A percentile compares a stretch with the other conserved stretches of the same genome.
Evolutionary conservation across 345 rosid species (phyloP).

Genomic region (Geranium rotundifolium): DNA sequence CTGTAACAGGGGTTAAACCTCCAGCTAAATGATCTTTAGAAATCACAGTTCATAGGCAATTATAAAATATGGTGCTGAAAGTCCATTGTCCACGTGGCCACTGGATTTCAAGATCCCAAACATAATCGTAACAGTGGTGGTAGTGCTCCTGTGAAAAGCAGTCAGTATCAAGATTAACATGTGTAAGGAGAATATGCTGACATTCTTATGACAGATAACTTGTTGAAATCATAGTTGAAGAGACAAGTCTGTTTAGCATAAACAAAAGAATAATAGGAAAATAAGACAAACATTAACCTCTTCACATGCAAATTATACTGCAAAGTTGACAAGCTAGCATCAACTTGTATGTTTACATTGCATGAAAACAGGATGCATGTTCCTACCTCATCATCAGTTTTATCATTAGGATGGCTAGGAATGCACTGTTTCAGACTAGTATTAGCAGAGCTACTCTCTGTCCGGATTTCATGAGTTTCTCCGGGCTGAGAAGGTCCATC

Average conservation of each 20-base stretch:
- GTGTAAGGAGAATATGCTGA: neutral
- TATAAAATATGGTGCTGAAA: neutral
- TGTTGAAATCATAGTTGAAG: neutral
- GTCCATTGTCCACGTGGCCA: no score
- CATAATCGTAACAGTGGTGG: no score
- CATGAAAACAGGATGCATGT: conserved; percentile 4
- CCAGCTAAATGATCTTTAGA: no score
- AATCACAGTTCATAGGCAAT: neutral
- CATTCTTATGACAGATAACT: neutral
- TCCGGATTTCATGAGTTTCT: conserved; percentile 18
- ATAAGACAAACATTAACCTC: neutral
- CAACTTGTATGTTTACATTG: no score
- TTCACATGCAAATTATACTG: neutral
- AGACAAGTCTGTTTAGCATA: no score
- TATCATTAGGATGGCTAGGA: conserved; percentile 15
- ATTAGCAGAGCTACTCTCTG: conserved; percentile 5
- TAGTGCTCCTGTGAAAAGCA: neutral
- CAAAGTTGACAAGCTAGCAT: neutral
- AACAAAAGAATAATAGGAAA: neutral
- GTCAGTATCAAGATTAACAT: neutral
- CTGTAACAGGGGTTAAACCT: no score
- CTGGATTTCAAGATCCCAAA: no score
- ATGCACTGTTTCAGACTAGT: conserved; percentile 9
- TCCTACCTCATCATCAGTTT: conserved; percentile 14
- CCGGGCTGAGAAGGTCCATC: conserved; percentile 26